Evolutionary conservation across 371 early-diverging fungal species (phyloP).

Genomic region (Catenaria anguillulae): DNA sequence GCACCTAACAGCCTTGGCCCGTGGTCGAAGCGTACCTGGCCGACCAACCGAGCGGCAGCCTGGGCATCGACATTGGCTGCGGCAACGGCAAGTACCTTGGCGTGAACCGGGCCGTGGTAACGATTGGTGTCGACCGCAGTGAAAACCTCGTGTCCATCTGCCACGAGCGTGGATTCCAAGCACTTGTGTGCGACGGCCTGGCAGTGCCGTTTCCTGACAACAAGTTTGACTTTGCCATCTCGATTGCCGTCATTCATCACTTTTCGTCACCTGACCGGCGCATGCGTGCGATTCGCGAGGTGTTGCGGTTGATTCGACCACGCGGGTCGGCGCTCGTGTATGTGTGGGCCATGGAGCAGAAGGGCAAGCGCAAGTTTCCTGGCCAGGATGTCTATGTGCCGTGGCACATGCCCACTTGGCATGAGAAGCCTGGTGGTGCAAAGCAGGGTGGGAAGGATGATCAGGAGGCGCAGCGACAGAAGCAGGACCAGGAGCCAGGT

Average conservation of each 20-base stretch:
- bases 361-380: constrained; percentile 54
- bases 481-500: constrained; percentile 3
- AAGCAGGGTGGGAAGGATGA: too few species aligned
- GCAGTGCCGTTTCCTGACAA: constrained; percentile 53
- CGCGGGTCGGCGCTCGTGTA: constrained; percentile 68
- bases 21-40: constrained; percentile 73
- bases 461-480: constrained; percentile 13
- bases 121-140: constrained; percentile 76
- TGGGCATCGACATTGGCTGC: constrained; percentile 91
- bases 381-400: constrained; percentile 87
- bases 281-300: constrained; percentile 53
- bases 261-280: constrained; percentile 68
- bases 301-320: constrained; percentile 50
- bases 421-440: too few species aligned
- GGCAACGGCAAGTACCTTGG: constrained; percentile 96
- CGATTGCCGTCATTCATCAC: constrained; percentile 94
- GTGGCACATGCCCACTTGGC: constrained; percentile 35
- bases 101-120: constrained; percentile 53
- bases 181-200: constrained; percentile 69
- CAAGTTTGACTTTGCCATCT: constrained; percentile 78
- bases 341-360: constrained; percentile 87
- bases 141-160: constrained; percentile 62
- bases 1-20: constrained; percentile 98
- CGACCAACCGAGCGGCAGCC: constrained; percentile 38
- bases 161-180: constrained; percentile 58